A percentile compares a stretch with the other conserved stretches of the same genome.
phyloP scores from a whole-genome alignment of 169 alveolate genomes.

The Plasmodium coatneyi region DNA sequence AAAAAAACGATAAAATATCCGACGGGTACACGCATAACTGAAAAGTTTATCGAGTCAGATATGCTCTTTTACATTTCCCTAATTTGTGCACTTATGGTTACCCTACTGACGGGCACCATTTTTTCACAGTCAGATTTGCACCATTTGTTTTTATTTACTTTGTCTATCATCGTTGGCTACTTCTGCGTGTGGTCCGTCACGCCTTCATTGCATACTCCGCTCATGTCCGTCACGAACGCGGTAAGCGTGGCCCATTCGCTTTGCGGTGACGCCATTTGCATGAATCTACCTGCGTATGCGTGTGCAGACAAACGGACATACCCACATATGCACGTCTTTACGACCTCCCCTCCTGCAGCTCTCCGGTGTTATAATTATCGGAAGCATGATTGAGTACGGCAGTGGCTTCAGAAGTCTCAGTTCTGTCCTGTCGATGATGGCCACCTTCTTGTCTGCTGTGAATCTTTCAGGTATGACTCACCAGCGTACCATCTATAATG shows the following conservation, averaged over 20 bases:
- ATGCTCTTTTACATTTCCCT: conserved; percentile 47
- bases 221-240: conserved; percentile 94
- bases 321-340: not conserved
- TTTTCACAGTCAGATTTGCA: conserved; percentile 64
- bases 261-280: not conserved
- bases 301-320: not conserved
- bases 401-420: conserved; percentile 45
- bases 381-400: conserved; percentile 87
- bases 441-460: conserved; percentile 74
- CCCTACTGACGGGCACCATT: conserved; percentile 18
- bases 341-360: conserved; percentile 11
- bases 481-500: not conserved
- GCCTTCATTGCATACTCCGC: conserved; percentile 94
- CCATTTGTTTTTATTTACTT: conserved; percentile 47
- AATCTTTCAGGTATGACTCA: conserved; percentile 75
- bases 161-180: conserved; percentile 90
- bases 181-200: conserved; percentile 91
- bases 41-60: conserved; percentile 61
- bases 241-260: conserved; percentile 45
- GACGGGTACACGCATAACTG: conserved; percentile 38
- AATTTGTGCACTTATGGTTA: conserved; percentile 5
- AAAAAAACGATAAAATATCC: conserved; percentile 75
- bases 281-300: not conserved
- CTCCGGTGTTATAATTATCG: conserved; percentile 90
- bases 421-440: conserved; percentile 52